Conservation (phyloP, 2,329 filamentous ascomycete genomes). For the Ophiosphaerella narmari region DNA sequence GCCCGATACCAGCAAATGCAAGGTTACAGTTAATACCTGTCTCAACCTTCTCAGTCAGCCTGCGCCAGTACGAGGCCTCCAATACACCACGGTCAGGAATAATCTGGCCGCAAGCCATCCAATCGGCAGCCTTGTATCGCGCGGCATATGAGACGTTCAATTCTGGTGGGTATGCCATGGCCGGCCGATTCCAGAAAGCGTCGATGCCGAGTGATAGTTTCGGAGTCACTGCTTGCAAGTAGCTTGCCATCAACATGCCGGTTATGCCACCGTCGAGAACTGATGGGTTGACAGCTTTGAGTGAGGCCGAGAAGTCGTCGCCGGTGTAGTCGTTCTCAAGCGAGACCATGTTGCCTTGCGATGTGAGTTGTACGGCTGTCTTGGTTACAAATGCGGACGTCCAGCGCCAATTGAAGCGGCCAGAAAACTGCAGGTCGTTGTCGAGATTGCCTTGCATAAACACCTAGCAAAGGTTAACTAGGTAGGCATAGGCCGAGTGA, state of each 20-base stretch:
- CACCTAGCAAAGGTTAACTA: conserved; percentile 61
- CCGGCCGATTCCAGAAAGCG: conserved; percentile 88
- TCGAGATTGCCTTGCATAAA: conserved; percentile 96
- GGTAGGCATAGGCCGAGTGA: conserved; percentile 4
- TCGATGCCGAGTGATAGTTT: conserved; percentile 87
- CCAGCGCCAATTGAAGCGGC: conserved; percentile 94
- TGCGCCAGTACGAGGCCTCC: conserved; percentile 92
- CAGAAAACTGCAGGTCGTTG: conserved; percentile 85
- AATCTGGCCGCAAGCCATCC: conserved; percentile 89
- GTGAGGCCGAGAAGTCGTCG: conserved; percentile 85
- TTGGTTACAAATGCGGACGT: conserved; percentile 79
- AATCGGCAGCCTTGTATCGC: conserved; percentile 88
- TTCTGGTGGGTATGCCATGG: conserved; percentile 84
- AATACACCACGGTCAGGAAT: conserved; percentile 80
- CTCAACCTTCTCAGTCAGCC: conserved; percentile 91
- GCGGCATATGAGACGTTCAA: conserved; percentile 87
- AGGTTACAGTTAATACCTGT: conserved; percentile 94
- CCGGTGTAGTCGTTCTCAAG: conserved; percentile 96
- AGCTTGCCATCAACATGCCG: conserved; percentile 93
- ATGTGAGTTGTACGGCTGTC: conserved; percentile 82
- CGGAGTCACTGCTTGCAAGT: conserved; percentile 90
- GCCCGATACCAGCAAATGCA: conserved; percentile 69
- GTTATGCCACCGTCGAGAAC: conserved; percentile 88
- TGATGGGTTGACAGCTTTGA: conserved; percentile 97
- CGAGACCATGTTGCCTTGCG: conserved; percentile 87